Conservation (phyloP, 2,329 filamentous ascomycete species). For the Aspergillus sp. region DNA sequence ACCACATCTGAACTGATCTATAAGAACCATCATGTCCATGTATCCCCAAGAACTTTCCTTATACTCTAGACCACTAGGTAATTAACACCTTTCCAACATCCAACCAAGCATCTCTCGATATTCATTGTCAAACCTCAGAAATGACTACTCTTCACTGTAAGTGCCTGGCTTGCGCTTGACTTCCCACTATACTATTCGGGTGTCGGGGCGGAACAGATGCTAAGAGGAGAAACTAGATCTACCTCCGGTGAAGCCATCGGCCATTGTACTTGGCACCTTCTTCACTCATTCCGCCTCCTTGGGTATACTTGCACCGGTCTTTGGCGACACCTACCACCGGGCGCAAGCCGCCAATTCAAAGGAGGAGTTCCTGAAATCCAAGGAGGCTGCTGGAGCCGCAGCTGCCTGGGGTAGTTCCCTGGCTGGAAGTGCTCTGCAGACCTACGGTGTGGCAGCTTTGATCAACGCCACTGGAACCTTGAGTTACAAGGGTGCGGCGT, state of each 20-base stretch:
- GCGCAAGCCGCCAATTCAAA: conserved; percentile 89
- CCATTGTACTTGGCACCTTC: conserved; percentile 90
- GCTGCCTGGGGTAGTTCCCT: conserved; percentile 89
- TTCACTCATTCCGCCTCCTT: conserved; percentile 94
- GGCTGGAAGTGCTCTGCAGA: conserved; percentile 82
- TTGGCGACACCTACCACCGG: conserved; percentile 91
- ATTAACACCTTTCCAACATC: background rate
- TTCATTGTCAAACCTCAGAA: conserved; percentile 28
- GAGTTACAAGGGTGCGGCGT: conserved; percentile 95
- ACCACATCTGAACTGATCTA: background rate
- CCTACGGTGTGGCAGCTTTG: conserved; percentile 84
- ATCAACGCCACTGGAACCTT: conserved; percentile 94
- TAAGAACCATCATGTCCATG: background rate
- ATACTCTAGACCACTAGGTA: background rate
- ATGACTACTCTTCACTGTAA: conserved; percentile 63
- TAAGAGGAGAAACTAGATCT: conserved; percentile 54
- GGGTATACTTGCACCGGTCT: conserved; percentile 82
- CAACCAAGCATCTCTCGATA: background rate
- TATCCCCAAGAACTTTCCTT: no score
- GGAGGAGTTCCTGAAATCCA: conserved; percentile 93
- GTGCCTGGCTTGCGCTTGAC: conserved; percentile 23
- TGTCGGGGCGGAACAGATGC: background rate
- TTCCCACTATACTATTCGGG: background rate
- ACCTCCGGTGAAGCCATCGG: conserved; percentile 91
- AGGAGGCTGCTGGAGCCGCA: conserved; percentile 85